Evolutionary conservation across 2,329 filamentous ascomycete genomes (phyloP).

Genomic region (Penicillium sp.): DNA sequence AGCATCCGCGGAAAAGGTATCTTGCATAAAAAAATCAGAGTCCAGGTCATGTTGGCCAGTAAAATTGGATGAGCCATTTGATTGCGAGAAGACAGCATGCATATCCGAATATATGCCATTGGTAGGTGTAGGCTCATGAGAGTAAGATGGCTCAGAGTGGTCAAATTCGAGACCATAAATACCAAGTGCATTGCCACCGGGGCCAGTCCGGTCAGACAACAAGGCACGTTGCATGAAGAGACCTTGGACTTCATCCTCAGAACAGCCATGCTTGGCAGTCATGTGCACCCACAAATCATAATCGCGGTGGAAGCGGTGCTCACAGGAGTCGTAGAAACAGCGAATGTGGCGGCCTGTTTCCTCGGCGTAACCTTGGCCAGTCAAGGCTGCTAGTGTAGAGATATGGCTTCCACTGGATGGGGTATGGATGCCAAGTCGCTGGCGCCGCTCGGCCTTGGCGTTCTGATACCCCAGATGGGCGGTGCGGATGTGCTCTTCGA

Average conservation of each 20-base stretch:
- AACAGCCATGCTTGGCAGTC: slow-evolving; percentile 41
- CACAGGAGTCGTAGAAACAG: slow-evolving; percentile 50
- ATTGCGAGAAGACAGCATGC: slow-evolving; percentile 1
- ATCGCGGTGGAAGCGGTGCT: slow-evolving; percentile 52
- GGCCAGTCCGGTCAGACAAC: slow-evolving; percentile 27
- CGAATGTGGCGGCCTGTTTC: slow-evolving; percentile 47
- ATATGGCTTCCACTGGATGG: slow-evolving; percentile 10
- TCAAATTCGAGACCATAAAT: slow-evolving; percentile 38
- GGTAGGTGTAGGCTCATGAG: slow-evolving; percentile 7
- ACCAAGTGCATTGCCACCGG: slow-evolving; percentile 28
- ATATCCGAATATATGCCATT: neutral
- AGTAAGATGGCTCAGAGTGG: slow-evolving; percentile 15
- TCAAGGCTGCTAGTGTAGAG: slow-evolving; percentile 47
- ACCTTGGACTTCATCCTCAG: slow-evolving; percentile 38
- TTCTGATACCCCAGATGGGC: slow-evolving; percentile 64
- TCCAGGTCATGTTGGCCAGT: slow-evolving; percentile 4
- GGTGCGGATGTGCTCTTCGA: slow-evolving; percentile 80
- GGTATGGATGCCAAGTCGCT: slow-evolving; percentile 29
- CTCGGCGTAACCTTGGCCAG: slow-evolving; percentile 52
- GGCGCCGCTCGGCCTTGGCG: slow-evolving; percentile 37
- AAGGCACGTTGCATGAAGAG: slow-evolving; percentile 40
- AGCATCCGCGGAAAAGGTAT: slow-evolving; percentile 1
- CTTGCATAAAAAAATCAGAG: slow-evolving; percentile 28
- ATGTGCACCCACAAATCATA: slow-evolving; percentile 56
- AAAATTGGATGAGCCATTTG: slow-evolving; percentile 2